phyloP scores from a whole-genome alignment of 1,139 yeast genomes.

The Ogataea hybrid region DNA sequence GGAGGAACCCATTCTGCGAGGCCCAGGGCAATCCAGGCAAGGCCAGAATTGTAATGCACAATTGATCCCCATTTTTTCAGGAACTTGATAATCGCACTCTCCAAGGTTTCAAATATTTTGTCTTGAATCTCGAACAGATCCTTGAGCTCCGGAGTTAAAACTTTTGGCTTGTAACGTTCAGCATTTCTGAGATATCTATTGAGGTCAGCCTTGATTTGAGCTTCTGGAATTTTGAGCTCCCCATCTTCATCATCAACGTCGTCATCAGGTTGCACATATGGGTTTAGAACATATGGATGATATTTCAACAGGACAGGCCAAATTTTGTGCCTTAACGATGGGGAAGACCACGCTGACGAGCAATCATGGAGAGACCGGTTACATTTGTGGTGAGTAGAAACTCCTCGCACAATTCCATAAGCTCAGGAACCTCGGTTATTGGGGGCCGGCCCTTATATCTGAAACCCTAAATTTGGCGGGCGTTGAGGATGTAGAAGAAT shows the following conservation, averaged over 20 bases:
- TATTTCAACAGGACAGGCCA: slow-evolving; percentile 83
- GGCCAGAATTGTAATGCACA: slow-evolving; percentile 75
- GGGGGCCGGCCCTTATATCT: slow-evolving; percentile 32
- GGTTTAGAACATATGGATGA: slow-evolving; percentile 82
- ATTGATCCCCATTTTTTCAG: slow-evolving; percentile 75
- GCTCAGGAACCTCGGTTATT: slow-evolving; percentile 31
- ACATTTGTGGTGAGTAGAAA: slow-evolving; percentile 53
- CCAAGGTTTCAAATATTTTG: slow-evolving; percentile 55
- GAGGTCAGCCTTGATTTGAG: slow-evolving; percentile 49
- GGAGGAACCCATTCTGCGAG: slow-evolving; percentile 91
- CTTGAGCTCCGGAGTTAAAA: slow-evolving; percentile 24
- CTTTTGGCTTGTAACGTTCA: slow-evolving; percentile 28
- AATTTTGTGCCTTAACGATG: slow-evolving; percentile 68
- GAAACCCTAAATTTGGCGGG: slow-evolving; percentile 21
- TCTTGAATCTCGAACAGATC: slow-evolving; percentile 42
- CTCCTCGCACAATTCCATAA: slow-evolving; percentile 31
- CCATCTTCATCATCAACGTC: slow-evolving; percentile 22
- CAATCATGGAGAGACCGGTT: slow-evolving; percentile 72
- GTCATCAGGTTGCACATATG: slow-evolving; percentile 38
- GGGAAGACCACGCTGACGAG: slow-evolving; percentile 89
- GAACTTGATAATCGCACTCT: slow-evolving; percentile 62
- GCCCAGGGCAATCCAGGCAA: slow-evolving; percentile 85
- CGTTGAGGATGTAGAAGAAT: slow-evolving; percentile 9
- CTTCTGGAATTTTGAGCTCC: slow-evolving; percentile 30
- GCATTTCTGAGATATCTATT: slow-evolving; percentile 48